phyloP scores from a whole-genome alignment of 805 yeast genomes.

The Saccharomycopsis fibuligera region DNA sequence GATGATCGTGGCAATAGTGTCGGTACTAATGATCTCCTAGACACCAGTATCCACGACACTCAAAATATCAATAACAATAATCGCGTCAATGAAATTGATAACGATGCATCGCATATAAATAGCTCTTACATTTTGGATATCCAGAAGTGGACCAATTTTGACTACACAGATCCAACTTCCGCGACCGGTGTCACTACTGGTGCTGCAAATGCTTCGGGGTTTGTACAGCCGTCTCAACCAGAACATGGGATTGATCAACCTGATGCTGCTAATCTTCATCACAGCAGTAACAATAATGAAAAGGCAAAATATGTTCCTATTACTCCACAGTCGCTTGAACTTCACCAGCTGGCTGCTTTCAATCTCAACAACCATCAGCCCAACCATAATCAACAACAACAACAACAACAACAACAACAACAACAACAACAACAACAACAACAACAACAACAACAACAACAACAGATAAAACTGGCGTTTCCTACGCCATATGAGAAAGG shows the following conservation, averaged over 20 bases:
- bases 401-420: neutral
- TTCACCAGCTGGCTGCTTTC: neutral
- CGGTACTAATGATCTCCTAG: neutral
- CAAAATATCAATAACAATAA: neutral
- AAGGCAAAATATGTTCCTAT: neutral
- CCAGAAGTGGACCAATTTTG: slow-evolving; percentile 19
- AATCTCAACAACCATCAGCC: neutral
- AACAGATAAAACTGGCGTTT: neutral
- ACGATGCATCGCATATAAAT: neutral
- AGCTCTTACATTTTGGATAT: slow-evolving; percentile 11
- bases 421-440: neutral
- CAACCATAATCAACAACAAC: neutral
- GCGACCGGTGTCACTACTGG: neutral
- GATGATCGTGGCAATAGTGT: neutral
- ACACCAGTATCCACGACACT: neutral
- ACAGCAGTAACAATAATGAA: neutral
- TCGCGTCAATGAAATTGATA: neutral
- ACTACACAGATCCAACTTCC: slow-evolving; percentile 4
- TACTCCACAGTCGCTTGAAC: slow-evolving; percentile 1
- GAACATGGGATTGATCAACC: neutral
- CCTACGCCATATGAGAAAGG: slow-evolving; percentile 4
- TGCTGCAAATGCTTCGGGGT: neutral
- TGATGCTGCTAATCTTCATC: neutral
- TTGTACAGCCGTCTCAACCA: neutral
- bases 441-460: neutral